Conservation (phyloP, 192 early-diverging fungal genomes). For the Backusella liffmaniae region DNA sequence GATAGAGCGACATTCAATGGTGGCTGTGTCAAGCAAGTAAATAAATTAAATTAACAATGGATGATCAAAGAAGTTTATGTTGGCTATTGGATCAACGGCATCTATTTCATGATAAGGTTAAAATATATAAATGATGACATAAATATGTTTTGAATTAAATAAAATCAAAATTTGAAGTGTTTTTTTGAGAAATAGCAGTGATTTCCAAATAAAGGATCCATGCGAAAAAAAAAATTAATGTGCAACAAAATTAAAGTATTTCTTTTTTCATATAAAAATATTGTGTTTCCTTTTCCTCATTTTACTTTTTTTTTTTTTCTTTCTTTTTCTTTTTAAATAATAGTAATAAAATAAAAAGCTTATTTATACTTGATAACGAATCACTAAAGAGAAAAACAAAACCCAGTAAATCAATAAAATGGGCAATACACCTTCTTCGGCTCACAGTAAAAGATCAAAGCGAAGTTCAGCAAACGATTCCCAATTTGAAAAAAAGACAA, state of each 20-base stretch:
- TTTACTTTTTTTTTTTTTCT: constrained; percentile 10
- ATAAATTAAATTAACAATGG: background rate
- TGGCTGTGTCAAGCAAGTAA: background rate
- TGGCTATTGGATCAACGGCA: background rate
- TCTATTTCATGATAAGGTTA: background rate
- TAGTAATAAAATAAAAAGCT: no score
- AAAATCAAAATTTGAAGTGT: background rate
- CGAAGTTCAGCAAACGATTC: background rate
- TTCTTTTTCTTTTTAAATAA: background rate
- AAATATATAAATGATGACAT: background rate
- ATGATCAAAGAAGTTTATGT: background rate
- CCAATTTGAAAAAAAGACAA: background rate
- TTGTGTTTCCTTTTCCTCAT: background rate
- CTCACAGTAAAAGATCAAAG: constrained; percentile 1
- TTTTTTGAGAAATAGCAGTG: background rate
- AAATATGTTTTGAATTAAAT: background rate
- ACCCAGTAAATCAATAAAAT: background rate
- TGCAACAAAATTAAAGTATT: constrained; percentile 1
- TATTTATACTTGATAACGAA: no score
- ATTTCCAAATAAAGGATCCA: background rate
- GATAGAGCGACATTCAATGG: background rate
- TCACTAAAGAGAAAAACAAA: background rate
- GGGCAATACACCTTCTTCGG: background rate
- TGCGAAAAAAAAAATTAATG: background rate
- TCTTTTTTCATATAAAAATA: constrained; percentile 8